Percentiles rank a stretch among this genome's conserved stretches.
These are phyloP conservation scores for Pseudogymnoascus verrucosus DNA, from an alignment of 2,329 filamentous ascomycete genomes.

Conservation along the genomic window DNA sequence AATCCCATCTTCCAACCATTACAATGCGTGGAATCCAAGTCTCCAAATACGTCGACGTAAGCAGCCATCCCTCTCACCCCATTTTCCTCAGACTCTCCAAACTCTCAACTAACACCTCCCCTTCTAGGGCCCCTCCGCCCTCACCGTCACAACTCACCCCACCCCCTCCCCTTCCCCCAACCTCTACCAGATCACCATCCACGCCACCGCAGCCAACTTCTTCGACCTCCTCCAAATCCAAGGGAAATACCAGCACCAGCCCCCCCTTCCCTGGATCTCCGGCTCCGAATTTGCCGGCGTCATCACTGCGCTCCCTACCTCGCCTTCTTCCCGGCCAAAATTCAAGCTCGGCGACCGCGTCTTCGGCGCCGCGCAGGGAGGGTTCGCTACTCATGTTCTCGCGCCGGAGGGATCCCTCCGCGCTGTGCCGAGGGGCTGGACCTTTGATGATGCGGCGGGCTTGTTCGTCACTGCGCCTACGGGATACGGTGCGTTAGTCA, in stretches of 20 bases:
- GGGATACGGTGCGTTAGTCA: constrained; percentile 74
- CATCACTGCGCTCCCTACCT: constrained; percentile 57
- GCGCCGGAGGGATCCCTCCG: constrained; percentile 60
- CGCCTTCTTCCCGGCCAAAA: constrained; percentile 36
- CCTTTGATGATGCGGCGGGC: constrained; percentile 75
- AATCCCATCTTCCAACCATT: not conserved
- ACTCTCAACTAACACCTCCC: not conserved
- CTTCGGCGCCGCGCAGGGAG: constrained; percentile 80
- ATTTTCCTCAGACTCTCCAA: constrained; percentile 9
- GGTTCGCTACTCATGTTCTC: constrained; percentile 70
- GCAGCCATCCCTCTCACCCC: constrained; percentile 12
- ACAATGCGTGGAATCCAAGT: constrained; percentile 69
- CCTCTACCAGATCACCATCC: constrained; percentile 81
- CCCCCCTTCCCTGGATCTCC: constrained; percentile 75
- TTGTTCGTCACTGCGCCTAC: constrained; percentile 90
- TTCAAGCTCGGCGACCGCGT: constrained; percentile 75
- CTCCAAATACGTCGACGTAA: constrained; percentile 65
- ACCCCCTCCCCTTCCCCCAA: constrained; percentile 62
- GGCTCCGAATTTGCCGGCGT: constrained; percentile 82
- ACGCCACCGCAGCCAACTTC: constrained; percentile 87
- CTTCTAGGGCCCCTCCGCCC: constrained; percentile 64
- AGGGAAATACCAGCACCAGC: constrained; percentile 92
- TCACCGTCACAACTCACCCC: constrained; percentile 65
- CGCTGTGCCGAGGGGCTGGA: constrained; percentile 73
- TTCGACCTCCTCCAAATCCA: constrained; percentile 94